Conservation (phyloP, 2,329 filamentous ascomycete species). For the Aspergillus sp. region DNA sequence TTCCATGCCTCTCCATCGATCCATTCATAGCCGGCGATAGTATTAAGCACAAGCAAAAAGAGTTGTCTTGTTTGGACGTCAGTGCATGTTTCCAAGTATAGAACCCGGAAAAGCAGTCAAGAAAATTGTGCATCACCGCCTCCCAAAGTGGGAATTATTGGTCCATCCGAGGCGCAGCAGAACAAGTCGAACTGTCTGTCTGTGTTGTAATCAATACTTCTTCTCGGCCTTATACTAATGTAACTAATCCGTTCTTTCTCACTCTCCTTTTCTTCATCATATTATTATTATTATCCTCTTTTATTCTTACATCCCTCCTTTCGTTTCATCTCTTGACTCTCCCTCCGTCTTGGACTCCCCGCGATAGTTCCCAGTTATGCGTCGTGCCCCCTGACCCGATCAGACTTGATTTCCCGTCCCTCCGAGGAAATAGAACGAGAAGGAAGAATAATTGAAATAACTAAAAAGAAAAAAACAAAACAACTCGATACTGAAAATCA, state of each 20-base stretch:
- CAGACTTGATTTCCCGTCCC: background rate
- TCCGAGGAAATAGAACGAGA: background rate
- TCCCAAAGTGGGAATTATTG: too few relatives aligned
- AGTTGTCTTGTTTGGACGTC: too few relatives aligned
- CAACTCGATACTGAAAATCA: background rate
- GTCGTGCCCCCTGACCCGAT: constrained; percentile 14
- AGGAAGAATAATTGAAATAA: background rate
- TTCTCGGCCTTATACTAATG: too few relatives aligned
- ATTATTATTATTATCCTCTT: constrained; percentile 8
- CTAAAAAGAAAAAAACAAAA: background rate
- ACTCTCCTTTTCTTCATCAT: constrained; percentile 4
- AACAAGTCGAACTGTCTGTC: too few relatives aligned
- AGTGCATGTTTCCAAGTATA: too few relatives aligned
- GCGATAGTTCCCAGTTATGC: constrained; percentile 12
- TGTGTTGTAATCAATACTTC: too few relatives aligned
- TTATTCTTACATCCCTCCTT: constrained; percentile 1
- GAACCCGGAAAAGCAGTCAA: too few relatives aligned
- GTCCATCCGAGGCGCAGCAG: too few relatives aligned
- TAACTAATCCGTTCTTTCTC: background rate
- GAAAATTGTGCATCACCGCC: too few relatives aligned
- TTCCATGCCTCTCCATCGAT: too few relatives aligned
- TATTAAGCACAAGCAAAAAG: too few relatives aligned
- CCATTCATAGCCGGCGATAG: too few relatives aligned
- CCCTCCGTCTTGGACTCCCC: constrained; percentile 5
- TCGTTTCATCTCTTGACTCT: constrained; percentile 3